phyloP scores from a whole-genome alignment of 2,329 filamentous ascomycete species.

The Fusarium sp. region DNA sequence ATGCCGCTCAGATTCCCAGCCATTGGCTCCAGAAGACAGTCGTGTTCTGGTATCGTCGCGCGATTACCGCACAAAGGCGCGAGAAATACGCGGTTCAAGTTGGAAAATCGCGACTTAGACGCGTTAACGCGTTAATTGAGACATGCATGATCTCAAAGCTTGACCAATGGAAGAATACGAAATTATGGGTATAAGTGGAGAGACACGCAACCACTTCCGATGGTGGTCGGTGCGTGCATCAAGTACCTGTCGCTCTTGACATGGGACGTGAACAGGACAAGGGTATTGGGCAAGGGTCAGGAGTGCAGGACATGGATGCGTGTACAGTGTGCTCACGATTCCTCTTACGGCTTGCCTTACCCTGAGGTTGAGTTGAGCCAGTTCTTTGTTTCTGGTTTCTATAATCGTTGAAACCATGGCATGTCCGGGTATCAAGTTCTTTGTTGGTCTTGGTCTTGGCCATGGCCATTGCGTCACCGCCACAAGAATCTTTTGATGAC shows the following conservation, averaged over 20 bases:
- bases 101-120: conserved; percentile 20
- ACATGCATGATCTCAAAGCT: conserved; percentile 1
- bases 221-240: conserved; percentile 38
- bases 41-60: conserved; percentile 21
- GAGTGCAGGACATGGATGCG: not conserved
- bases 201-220: conserved; percentile 44
- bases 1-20: conserved; percentile 6
- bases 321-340: conserved; percentile 14
- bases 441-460: not conserved
- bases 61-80: conserved; percentile 25
- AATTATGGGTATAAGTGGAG: conserved; percentile 22
- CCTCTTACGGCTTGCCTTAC: conserved; percentile 7
- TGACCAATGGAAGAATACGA: conserved; percentile 33
- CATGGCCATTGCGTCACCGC: conserved; percentile 16
- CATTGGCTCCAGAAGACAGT: conserved; percentile 26
- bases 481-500: too few relatives aligned
- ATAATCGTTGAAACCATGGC: not conserved
- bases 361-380: not conserved
- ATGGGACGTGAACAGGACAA: conserved; percentile 3
- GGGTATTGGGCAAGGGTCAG: not conserved
- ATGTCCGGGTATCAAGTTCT: not conserved
- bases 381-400: conserved; percentile 1
- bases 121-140: conserved; percentile 35
- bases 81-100: conserved; percentile 31
- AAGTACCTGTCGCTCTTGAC: conserved; percentile 29